Percentiles rank a stretch among this genome's conserved stretches.
Conservation (phyloP, 345 rosid genomes). For the Brassica incana region DNA sequence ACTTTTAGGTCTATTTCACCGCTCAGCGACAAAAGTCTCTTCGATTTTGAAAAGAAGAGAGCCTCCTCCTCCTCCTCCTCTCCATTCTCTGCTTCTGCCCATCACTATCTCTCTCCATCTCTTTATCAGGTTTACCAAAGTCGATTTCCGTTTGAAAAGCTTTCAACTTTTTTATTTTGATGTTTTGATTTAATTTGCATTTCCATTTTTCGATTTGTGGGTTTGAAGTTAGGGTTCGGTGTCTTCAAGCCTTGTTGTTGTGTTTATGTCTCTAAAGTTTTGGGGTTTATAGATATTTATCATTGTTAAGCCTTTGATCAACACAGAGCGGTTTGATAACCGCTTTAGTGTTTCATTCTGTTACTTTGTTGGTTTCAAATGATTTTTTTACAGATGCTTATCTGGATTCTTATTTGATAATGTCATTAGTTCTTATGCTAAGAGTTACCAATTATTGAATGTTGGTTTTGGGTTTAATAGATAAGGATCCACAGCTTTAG, state of each 20-base stretch:
- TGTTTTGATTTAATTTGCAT: background rate
- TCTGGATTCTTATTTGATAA: constrained; percentile 1
- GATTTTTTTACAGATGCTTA: constrained; percentile 4
- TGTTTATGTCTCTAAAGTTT: background rate
- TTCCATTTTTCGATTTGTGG: constrained; percentile 9
- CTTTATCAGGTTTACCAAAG: background rate
- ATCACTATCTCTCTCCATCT: background rate
- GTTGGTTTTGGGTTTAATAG: constrained; percentile 35
- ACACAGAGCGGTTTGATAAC: background rate
- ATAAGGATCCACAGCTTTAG: constrained; percentile 74
- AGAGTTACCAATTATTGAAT: background rate
- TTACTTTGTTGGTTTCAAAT: background rate
- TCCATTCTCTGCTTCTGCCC: background rate
- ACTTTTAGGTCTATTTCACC: background rate
- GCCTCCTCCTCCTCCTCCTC: background rate
- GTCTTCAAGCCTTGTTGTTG: background rate
- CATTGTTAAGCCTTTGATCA: background rate
- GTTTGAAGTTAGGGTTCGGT: constrained; percentile 27
- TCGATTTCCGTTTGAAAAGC: background rate
- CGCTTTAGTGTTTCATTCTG: constrained; percentile 5
- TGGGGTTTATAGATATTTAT: background rate
- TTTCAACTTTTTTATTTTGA: background rate
- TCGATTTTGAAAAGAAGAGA: background rate
- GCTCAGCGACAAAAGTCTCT: background rate
- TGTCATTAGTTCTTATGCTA: constrained; percentile 17